Percentiles rank a stretch among this genome's conserved stretches.
These are phyloP conservation scores for Rutidosis leptorrhynchoides DNA, from an alignment of 129 eudicot species.

Conservation along the genomic window DNA sequence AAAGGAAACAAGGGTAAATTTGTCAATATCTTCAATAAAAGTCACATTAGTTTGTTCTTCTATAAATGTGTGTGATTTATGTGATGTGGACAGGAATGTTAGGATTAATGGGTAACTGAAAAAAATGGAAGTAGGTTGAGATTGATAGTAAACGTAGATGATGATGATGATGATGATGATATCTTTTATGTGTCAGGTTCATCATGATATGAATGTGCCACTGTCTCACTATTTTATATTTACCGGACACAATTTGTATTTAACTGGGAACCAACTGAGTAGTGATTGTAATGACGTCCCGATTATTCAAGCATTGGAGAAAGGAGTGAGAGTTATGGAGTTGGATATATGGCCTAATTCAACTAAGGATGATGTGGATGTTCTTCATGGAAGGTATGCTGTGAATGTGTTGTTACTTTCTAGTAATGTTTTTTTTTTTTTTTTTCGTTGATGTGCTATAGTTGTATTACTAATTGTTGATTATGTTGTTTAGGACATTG, in stretches of 20 bases:
- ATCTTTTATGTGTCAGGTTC: conserved; percentile 50
- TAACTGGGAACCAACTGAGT: too few relatives aligned
- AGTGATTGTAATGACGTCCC: conserved; percentile 95
- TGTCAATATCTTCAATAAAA: too few relatives aligned
- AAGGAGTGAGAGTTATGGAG: conserved; percentile 84
- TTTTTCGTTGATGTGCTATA: background rate
- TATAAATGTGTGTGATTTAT: too few relatives aligned
- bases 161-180: background rate
- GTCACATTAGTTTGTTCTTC: too few relatives aligned
- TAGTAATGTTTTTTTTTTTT: too few relatives aligned
- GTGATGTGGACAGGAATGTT: too few relatives aligned
- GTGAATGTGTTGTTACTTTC: background rate
- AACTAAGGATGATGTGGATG: conserved; percentile 59
- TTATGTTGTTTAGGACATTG: conserved; percentile 64
- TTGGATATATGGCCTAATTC: conserved; percentile 98
- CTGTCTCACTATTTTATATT: conserved; percentile 84
- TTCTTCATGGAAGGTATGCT: conserved; percentile 90
- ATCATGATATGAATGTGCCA: conserved; percentile 85
- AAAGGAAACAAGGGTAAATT: too few relatives aligned
- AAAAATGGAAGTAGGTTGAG: background rate
- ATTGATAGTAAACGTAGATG: background rate
- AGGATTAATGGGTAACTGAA: background rate
- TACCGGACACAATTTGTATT: conserved; percentile 94
- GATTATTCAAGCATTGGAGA: conserved; percentile 64
- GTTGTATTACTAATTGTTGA: background rate